These are phyloP conservation scores for Trifolium repens DNA, from an alignment of 306 rosid species.

Conservation along the genomic window DNA sequence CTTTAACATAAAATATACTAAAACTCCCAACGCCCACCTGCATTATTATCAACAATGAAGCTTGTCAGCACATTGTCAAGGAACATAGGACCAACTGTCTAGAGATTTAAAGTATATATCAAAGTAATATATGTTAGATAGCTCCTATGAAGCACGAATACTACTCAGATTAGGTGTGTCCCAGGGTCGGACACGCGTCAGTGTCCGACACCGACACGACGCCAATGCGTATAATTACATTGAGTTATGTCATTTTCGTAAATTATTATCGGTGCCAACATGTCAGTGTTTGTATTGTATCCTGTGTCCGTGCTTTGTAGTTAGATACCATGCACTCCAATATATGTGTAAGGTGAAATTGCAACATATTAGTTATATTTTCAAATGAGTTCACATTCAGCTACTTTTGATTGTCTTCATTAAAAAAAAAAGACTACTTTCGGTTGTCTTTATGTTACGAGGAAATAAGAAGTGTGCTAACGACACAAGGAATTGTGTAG, in stretches of 20 bases:
- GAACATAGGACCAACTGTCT: conserved; percentile 20
- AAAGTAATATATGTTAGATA: neutral
- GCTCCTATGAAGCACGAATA: no score
- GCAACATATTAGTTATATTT: conserved; percentile 11
- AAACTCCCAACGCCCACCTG: conserved; percentile 98
- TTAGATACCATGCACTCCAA: conserved; percentile 7
- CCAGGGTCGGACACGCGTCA: no score
- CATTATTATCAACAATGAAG: conserved; percentile 36
- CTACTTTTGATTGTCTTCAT: neutral
- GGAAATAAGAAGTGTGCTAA: conserved; percentile 9
- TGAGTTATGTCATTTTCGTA: no score
- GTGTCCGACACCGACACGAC: no score
- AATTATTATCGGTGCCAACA: no score
- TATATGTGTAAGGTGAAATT: neutral
- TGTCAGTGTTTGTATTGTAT: no score
- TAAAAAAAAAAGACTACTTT: neutral
- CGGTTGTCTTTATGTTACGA: neutral
- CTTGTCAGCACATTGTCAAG: conserved; percentile 18
- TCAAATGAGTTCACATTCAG: conserved; percentile 8
- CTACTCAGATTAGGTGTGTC: no score
- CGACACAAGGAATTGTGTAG: conserved; percentile 16
- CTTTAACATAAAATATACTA: conserved; percentile 79
- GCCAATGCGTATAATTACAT: no score
- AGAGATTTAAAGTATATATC: conserved; percentile 3
- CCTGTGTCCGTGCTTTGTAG: no score